Percentiles rank a stretch among this genome's conserved stretches.
These are phyloP conservation scores for Talaromyces borbonicus DNA, from an alignment of 495 filamentous ascomycete species.

Conservation along the genomic window DNA sequence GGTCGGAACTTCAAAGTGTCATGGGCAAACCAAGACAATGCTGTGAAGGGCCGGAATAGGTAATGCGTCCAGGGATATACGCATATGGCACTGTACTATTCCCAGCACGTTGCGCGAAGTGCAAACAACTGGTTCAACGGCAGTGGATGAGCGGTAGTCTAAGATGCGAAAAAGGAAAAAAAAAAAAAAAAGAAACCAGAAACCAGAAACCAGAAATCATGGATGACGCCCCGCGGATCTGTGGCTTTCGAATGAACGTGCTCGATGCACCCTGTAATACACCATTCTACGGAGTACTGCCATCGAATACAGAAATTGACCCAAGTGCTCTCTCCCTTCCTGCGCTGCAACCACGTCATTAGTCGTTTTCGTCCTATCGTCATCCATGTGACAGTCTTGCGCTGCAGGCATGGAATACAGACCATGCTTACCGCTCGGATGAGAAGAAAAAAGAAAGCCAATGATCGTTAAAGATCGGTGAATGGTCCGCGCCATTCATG, in stretches of 20 bases:
- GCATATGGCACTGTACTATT: no score
- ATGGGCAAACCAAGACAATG: no score
- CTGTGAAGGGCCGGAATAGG: no score
- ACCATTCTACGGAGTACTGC: background rate
- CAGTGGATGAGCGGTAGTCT: no score
- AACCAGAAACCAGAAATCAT: slow-evolving; percentile 2
- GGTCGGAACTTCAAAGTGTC: no score
- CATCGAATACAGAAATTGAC: background rate
- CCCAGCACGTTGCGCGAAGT: no score
- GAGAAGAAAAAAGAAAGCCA: background rate
- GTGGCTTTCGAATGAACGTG: slow-evolving; percentile 2
- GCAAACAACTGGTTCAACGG: no score
- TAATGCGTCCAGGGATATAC: no score
- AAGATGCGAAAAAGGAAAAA: no score
- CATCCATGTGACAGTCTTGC: slow-evolving; percentile 1
- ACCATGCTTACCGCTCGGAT: background rate
- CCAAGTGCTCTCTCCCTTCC: background rate
- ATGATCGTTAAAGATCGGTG: no score
- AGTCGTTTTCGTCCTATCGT: background rate
- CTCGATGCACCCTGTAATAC: background rate
- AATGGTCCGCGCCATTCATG: no score
- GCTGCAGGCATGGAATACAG: background rate
- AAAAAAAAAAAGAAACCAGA: no score
- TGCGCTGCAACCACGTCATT: slow-evolving; percentile 2
- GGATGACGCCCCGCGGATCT: slow-evolving; percentile 6